phyloP scores from a whole-genome alignment of 2,329 filamentous ascomycete genomes.

The Fusarium foetens region DNA sequence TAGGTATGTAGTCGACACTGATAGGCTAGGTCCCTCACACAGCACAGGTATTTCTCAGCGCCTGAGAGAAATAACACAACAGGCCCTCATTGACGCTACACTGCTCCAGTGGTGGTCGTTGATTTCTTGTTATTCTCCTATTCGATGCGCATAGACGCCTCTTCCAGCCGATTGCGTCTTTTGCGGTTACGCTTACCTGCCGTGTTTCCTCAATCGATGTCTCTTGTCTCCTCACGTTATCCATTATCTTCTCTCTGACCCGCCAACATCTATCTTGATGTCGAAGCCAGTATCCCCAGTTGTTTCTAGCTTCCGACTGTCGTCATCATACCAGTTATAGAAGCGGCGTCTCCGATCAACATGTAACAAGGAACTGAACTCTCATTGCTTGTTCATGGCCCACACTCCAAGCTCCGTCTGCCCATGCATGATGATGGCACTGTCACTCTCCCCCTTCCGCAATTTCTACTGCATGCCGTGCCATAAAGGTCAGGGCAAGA shows the following conservation, averaged over 20 bases:
- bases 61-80: constrained; percentile 12
- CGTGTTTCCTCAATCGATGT: constrained; percentile 8
- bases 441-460: constrained; percentile 35
- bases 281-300: neutral
- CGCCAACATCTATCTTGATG: neutral
- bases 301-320: neutral
- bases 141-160: neutral
- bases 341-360: constrained; percentile 1
- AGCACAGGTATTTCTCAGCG: neutral
- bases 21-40: neutral
- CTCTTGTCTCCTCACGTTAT: constrained; percentile 21
- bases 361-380: constrained; percentile 4
- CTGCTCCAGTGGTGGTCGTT: neutral
- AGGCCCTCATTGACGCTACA: constrained; percentile 4
- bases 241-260: neutral
- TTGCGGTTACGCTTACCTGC: neutral
- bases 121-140: constrained; percentile 4
- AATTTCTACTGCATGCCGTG: constrained; percentile 16
- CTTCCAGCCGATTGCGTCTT: constrained; percentile 7
- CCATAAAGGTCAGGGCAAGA: constrained; percentile 6
- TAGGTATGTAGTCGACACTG: constrained; percentile 9
- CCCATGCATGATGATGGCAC: constrained; percentile 34
- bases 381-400: constrained; percentile 16
- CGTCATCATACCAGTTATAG: constrained; percentile 1
- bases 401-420: constrained; percentile 34